Base-by-base conservation (phyloP, 257 asterid species). In the Solanum gandarillasii region DNA sequence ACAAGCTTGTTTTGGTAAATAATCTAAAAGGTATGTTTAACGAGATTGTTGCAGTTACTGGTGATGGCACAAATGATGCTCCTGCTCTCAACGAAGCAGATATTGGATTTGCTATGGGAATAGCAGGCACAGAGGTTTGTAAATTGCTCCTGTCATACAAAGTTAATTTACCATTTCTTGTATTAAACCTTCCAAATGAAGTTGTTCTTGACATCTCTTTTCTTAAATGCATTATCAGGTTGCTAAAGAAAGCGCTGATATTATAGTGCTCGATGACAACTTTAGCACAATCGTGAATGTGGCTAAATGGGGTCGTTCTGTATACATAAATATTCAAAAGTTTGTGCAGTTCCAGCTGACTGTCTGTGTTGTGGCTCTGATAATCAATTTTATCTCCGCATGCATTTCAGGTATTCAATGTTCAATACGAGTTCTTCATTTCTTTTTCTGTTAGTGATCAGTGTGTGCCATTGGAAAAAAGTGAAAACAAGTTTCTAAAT, bases 41-140 rank as follows among this genome's bases (percentile, higher is more conserved):
- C 18, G 96, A 96, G 89, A 95, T 94, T 39, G 98, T 93, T 35
- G 95, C 96, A 6, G 99, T 96, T 46, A 96, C 99, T 12, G 98
- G 99, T 79, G 99, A 95, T 88, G 98, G 99, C 62, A 96, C 99
- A 43, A 96, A 96, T 86, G 99, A 96, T 88, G 99, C 98, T 85
- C 99, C 99, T 36, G 98, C 99, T 88, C 89, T 96, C 91, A 96
- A 93, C 20, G 98, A 95, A 83, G 96, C 99, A 29, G 98, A 96
- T 89, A 95, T 96, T 76, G 98, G 99, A 88, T 89, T 96, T 89
- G 98, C 99, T 74, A 96, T 95, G 98, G 99, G 98, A 34, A 96
- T 94, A 84, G 85, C 96, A 29, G 99, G 99, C 88, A 96, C 99
- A 68, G 98, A 96, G 98, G 99, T 96, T 31, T 68, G 91, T 20